A percentile compares a stretch with the other conserved stretches of the same genome.
Conservation (phyloP, 2,329 filamentous ascomycete genomes). For the Phaeosphaeriaceae sp. region DNA sequence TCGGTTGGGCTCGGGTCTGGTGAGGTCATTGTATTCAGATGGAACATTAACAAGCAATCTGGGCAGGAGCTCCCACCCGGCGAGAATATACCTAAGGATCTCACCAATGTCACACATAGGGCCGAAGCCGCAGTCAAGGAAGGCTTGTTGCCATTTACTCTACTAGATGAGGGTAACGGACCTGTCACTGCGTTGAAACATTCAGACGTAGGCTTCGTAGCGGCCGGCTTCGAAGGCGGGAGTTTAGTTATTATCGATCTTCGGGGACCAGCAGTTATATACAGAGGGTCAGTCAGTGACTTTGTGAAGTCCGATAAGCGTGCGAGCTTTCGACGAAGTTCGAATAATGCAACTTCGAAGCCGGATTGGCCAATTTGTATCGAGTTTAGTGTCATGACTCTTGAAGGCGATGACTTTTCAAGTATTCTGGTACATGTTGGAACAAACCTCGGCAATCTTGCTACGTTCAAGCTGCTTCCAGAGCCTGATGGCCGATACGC, state of each 20-base stretch:
- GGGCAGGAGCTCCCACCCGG: constrained; percentile 67
- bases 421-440: constrained; percentile 93
- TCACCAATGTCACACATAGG: constrained; percentile 76
- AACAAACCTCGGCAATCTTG: constrained; percentile 81
- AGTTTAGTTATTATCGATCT: constrained; percentile 84
- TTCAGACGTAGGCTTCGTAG: constrained; percentile 93
- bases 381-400: constrained; percentile 87
- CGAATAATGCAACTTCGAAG: constrained; percentile 53
- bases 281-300: constrained; percentile 73
- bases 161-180: constrained; percentile 85
- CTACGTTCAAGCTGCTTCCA: constrained; percentile 90
- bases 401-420: constrained; percentile 94
- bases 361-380: constrained; percentile 80
- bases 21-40: constrained; percentile 86
- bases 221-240: constrained; percentile 83
- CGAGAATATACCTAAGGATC: constrained; percentile 54
- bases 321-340: constrained; percentile 69
- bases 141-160: constrained; percentile 77
- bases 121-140: constrained; percentile 77
- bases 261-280: constrained; percentile 84
- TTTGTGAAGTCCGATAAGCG: constrained; percentile 79
- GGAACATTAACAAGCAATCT: constrained; percentile 78
- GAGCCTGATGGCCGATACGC: constrained; percentile 71
- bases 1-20: constrained; percentile 80
- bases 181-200: constrained; percentile 79